Conservation (phyloP, 495 filamentous ascomycete genomes). For the Xylaria scruposa region DNA sequence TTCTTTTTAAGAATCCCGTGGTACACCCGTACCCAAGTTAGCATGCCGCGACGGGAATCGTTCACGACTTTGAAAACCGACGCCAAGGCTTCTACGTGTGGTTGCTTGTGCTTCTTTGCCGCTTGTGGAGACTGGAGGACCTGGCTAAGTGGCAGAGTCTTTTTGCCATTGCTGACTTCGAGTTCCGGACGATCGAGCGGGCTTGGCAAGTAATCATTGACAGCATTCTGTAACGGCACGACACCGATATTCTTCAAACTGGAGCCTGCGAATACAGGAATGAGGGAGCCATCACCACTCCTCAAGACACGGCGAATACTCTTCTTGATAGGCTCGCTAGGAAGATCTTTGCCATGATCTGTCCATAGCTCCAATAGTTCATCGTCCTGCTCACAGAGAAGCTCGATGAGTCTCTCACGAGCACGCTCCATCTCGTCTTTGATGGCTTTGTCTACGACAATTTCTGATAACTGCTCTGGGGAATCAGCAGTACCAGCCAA, state of each 20-base stretch:
- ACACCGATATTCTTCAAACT: constrained; percentile 95
- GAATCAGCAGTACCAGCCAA: constrained; percentile 39
- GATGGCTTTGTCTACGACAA: constrained; percentile 43
- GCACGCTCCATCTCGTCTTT: constrained; percentile 76
- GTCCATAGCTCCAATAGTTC: constrained; percentile 82
- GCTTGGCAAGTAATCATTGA: constrained; percentile 84
- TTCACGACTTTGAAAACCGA: constrained; percentile 97
- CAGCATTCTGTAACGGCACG: constrained; percentile 87
- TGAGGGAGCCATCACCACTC: constrained; percentile 65
- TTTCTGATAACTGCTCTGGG: constrained; percentile 31
- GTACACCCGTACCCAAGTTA: constrained; percentile 94
- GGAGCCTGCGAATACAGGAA: constrained; percentile 90
- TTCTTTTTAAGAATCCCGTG: constrained; percentile 79
- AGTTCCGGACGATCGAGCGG: constrained; percentile 80
- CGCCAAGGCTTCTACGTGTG: constrained; percentile 72
- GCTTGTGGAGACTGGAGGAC: constrained; percentile 53
- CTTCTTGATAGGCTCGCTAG: constrained; percentile 67
- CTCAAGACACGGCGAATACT: constrained; percentile 77
- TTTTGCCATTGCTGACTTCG: constrained; percentile 70
- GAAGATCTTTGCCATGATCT: constrained; percentile 73
- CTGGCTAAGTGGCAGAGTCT: constrained; percentile 58
- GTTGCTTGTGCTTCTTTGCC: constrained; percentile 55
- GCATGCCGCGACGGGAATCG: constrained; percentile 81
- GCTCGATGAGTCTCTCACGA: constrained; percentile 78
- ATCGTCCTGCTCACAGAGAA: constrained; percentile 88